These are phyloP conservation scores for Macadamia tetraphylla DNA, from an alignment of 164 flowering plant genomes.

Conservation along the genomic window DNA sequence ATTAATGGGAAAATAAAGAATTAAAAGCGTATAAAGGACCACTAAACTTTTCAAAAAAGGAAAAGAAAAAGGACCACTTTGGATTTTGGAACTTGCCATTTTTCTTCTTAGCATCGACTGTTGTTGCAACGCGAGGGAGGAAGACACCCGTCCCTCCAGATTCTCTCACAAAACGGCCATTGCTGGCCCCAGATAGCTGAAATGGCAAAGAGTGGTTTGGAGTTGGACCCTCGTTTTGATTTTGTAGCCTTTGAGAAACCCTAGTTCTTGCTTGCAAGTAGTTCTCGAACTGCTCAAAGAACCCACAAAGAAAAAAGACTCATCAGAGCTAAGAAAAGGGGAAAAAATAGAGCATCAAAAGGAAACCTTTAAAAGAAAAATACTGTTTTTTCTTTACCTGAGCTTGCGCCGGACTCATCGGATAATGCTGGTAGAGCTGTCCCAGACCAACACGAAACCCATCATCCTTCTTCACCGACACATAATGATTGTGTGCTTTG, in stretches of 20 bases:
- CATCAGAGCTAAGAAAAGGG: not conserved
- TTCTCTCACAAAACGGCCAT: constrained; percentile 15
- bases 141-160: constrained; percentile 44
- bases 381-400: constrained; percentile 5
- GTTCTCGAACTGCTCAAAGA: constrained; percentile 11
- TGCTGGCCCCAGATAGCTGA: constrained; percentile 10
- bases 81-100: constrained; percentile 17
- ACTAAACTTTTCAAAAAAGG: too few species aligned
- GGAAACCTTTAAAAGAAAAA: not conserved
- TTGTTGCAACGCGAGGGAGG: constrained; percentile 24
- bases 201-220: constrained; percentile 18
- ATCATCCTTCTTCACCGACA: constrained; percentile 6
- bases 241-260: constrained; percentile 17
- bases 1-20: too few species aligned
- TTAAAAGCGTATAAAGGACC: too few species aligned
- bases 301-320: constrained; percentile 2
- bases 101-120: constrained; percentile 10
- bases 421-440: constrained; percentile 11
- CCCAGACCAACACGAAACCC: constrained; percentile 6
- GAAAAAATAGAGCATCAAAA: not conserved
- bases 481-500: not conserved
- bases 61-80: too few species aligned
- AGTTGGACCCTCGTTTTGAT: constrained; percentile 21
- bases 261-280: constrained; percentile 2
- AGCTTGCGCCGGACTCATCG: constrained; percentile 4